phyloP scores from a whole-genome alignment of 306 rosid genomes.

The Canavalia ensiformis region DNA sequence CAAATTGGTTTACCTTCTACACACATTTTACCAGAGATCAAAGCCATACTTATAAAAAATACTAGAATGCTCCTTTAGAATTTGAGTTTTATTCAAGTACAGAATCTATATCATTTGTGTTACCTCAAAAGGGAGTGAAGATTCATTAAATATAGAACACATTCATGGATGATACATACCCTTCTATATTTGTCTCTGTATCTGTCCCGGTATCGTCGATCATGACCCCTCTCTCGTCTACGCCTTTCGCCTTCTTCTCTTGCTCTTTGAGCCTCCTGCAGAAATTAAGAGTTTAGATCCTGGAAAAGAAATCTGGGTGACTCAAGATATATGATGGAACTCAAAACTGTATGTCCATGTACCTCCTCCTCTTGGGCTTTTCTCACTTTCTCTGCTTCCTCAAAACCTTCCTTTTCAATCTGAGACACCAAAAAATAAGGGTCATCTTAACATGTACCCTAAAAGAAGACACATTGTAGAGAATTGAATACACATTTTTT shows the following conservation, averaged over 20 bases:
- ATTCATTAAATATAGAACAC: conserved; percentile 9
- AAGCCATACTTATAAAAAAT: conserved; percentile 12
- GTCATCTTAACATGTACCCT: conserved; percentile 32
- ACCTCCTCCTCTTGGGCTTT: conserved; percentile 94
- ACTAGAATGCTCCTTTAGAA: neutral
- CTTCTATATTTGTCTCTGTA: conserved; percentile 74
- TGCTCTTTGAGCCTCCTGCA: conserved; percentile 97
- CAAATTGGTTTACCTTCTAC: conserved; percentile 2
- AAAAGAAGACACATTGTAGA: conserved; percentile 15
- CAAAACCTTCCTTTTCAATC: conserved; percentile 86
- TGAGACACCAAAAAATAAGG: conserved; percentile 52
- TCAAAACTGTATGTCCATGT: conserved; percentile 15
- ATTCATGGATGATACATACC: conserved; percentile 57
- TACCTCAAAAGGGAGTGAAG: conserved; percentile 29
- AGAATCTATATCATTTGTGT: conserved; percentile 6
- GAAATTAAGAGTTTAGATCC: conserved; percentile 36
- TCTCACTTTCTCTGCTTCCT: conserved; percentile 86
- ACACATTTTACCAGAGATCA: conserved; percentile 28
- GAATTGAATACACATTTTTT: conserved; percentile 21
- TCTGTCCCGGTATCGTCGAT: conserved; percentile 76
- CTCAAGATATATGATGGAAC: conserved; percentile 24
- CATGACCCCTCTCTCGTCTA: conserved; percentile 81
- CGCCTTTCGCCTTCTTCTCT: conserved; percentile 97
- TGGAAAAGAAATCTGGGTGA: conserved; percentile 5
- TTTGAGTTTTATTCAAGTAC: neutral